Percentiles rank a stretch among this genome's conserved stretches.
Evolutionary conservation across 2,329 filamentous ascomycete species (phyloP).

Genomic region (Grosmannia clavigera): DNA sequence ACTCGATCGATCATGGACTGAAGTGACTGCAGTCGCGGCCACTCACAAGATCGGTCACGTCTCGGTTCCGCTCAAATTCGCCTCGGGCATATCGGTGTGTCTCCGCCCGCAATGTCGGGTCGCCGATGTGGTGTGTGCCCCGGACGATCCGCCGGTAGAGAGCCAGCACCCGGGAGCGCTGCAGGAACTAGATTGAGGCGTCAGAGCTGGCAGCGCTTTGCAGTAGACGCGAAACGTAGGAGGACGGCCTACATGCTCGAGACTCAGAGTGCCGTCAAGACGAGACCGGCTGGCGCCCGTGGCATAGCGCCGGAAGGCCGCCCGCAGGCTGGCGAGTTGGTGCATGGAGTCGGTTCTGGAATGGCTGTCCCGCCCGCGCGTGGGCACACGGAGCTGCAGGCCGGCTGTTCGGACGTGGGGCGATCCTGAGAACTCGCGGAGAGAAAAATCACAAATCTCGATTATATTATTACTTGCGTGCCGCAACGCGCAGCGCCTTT

Average conservation of each 20-base stretch:
- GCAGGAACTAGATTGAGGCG: slow-evolving; percentile 38
- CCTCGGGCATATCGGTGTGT: slow-evolving; percentile 43
- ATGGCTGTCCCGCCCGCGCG: not conserved
- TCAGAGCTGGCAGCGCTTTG: not conserved
- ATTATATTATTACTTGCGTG: not conserved
- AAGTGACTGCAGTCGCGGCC: not conserved
- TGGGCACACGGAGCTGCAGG: not conserved
- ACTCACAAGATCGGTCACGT: slow-evolving; percentile 43
- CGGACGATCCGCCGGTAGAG: slow-evolving; percentile 48
- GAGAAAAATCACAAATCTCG: not conserved
- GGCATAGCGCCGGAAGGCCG: slow-evolving; percentile 19
- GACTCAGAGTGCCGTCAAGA: slow-evolving; percentile 31
- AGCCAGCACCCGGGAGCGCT: slow-evolving; percentile 39
- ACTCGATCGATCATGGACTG: not conserved
- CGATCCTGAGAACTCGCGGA: not conserved
- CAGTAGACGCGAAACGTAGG: no score
- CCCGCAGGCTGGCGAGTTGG: not conserved
- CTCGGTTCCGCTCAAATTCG: slow-evolving; percentile 48
- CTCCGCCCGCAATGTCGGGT: slow-evolving; percentile 39
- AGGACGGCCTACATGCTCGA: slow-evolving; percentile 41
- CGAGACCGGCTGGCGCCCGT: slow-evolving; percentile 21
- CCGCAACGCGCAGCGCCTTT: not conserved
- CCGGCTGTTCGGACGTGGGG: not conserved
- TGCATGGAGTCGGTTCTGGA: not conserved
- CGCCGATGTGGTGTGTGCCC: slow-evolving; percentile 37